Base-by-base conservation (phyloP, 495 filamentous ascomycete genomes). In the Daldinia childiae region DNA sequence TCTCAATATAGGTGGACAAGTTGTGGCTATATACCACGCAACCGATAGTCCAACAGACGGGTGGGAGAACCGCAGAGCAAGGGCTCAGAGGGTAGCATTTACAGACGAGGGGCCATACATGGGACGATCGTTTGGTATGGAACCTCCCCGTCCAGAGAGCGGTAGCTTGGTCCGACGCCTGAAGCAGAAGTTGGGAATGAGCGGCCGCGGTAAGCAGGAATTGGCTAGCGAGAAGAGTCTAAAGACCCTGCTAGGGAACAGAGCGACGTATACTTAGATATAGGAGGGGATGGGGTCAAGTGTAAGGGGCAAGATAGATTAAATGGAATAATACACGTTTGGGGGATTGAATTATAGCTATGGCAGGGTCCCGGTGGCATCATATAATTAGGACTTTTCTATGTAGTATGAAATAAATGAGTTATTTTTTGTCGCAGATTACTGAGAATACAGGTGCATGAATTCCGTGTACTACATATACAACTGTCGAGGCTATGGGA, bases 1-100 rank as follows among this genome's bases (percentile, higher is more conserved):
- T 12, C 19, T 78, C 2, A 54, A 58, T 4, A 4, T 78, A 1
- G 72, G 34, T 11, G 64, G 60, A 1, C 34, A 78, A 32, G 65
- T 77, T n/a, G 65, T 78, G 1, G 70, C 74, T 14, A 61, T 78
- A 3, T 78, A 78, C 38, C 76, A 78, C 26, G 76, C 76, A 6
- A 78, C 76, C 1, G 76, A 78, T 11, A 64, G 30, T 8, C 69
- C 74, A 19, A 68, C 71, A 12, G 74, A 77, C 61, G 76, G 76
- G 9, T 78, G 76, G 76, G 66, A 71, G 15, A 71, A 78, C 34
- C 60, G 76, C 1, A 45, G 59, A 15, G 76, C 76, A 4, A 66
- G 76, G 54, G 72, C 71, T 6, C 76, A 75, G 60, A 52, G 74
- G 5, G 74, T 78, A 9, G 51, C 56, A 4, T 78, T 74, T 21